A percentile compares a stretch with the other conserved stretches of the same genome.
phyloP scores from a whole-genome alignment of 1,139 yeast species.

The Pichia sp. region DNA sequence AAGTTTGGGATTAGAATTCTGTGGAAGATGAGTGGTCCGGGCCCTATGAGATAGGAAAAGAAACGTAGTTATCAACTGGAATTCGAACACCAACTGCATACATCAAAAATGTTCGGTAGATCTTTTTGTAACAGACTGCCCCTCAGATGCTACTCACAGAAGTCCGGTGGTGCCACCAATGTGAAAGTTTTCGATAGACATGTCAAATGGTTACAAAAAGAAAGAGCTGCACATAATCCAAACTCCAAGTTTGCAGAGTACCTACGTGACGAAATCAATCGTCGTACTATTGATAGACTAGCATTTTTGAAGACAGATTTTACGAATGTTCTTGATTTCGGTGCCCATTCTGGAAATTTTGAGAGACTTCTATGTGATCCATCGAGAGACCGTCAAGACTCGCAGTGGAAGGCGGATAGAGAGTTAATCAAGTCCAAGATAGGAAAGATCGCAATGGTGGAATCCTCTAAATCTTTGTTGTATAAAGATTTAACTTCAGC shows the following conservation, averaged over 20 bases:
- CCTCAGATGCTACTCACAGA: background rate
- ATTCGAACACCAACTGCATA: background rate
- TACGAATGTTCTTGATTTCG: constrained; percentile 61
- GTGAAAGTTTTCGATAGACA: constrained; percentile 61
- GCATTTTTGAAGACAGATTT: constrained; percentile 69
- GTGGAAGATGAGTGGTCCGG: background rate
- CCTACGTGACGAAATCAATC: constrained; percentile 68
- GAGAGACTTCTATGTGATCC: constrained; percentile 28
- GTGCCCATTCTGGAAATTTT: constrained; percentile 67
- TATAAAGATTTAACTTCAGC: constrained; percentile 42
- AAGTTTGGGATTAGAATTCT: background rate
- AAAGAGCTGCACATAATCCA: constrained; percentile 44
- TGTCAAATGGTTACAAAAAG: constrained; percentile 56
- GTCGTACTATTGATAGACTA: constrained; percentile 67
- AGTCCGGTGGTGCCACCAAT: constrained; percentile 3
- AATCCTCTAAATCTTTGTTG: constrained; percentile 52
- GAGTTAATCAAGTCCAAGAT: constrained; percentile 48
- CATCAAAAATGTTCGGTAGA: background rate
- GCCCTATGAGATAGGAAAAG: background rate
- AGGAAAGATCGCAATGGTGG: constrained; percentile 61
- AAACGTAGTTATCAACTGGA: background rate
- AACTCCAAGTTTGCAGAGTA: constrained; percentile 65
- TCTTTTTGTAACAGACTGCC: background rate
- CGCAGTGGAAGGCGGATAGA: constrained; percentile 48
- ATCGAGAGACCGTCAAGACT: constrained; percentile 24